phyloP scores from a whole-genome alignment of 1,284 basidiomycete genomes.

The Microbotryum scabiosae region DNA sequence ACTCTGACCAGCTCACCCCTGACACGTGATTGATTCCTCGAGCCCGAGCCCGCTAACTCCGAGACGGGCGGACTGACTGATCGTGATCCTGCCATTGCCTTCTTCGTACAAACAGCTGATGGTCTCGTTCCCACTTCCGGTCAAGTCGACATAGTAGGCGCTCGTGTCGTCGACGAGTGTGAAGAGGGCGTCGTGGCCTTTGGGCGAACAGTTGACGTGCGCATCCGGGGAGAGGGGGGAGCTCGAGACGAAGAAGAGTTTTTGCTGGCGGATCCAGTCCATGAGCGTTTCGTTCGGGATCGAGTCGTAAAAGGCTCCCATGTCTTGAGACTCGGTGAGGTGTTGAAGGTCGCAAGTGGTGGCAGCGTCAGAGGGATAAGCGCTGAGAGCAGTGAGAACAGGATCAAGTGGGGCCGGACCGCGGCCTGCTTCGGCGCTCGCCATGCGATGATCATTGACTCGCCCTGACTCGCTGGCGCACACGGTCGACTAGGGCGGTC shows the following conservation, averaged over 20 bases:
- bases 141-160: conserved; percentile 23
- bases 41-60: not conserved
- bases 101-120: conserved; percentile 23
- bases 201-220: conserved; percentile 25
- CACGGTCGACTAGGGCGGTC: too few species aligned
- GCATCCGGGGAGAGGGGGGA: conserved; percentile 19
- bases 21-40: too few species aligned
- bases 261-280: conserved; percentile 16
- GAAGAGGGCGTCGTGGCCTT: conserved; percentile 18
- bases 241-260: conserved; percentile 26
- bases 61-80: not conserved
- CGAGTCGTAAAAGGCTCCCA: conserved; percentile 30
- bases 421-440: too few species aligned
- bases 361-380: too few species aligned
- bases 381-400: too few species aligned
- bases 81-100: conserved; percentile 21
- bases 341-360: too few species aligned
- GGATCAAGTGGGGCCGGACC: too few species aligned
- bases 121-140: conserved; percentile 28
- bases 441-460: too few species aligned
- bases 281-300: conserved; percentile 16
- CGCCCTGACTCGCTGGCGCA: too few species aligned
- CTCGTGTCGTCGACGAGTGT: conserved; percentile 16
- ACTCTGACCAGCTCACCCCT: not conserved
- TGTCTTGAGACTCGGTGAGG: conserved; percentile 18